Conservation (phyloP, 2,329 filamentous ascomycete species). For the Elsinoe perseae region DNA sequence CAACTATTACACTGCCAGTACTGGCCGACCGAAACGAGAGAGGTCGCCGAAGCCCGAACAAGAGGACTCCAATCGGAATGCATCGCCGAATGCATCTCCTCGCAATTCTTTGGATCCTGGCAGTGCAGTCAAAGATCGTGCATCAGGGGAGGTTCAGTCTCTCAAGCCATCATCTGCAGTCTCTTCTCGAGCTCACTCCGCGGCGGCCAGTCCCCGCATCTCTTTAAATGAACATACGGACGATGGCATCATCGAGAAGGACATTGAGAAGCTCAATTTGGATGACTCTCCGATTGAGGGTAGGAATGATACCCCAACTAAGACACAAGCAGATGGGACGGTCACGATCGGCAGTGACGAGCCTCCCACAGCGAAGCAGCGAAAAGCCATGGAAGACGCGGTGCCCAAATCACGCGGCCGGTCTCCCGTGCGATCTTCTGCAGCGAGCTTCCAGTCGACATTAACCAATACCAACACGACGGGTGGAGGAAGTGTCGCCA, state of each 20-base stretch:
- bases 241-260: conserved; percentile 28
- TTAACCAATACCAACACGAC: neutral
- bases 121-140: neutral
- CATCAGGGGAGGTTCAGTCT: neutral
- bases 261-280: conserved; percentile 25
- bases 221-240: conserved; percentile 42
- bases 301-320: conserved; percentile 9
- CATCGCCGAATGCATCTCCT: neutral
- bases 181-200: conserved; percentile 16
- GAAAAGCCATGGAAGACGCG: neutral
- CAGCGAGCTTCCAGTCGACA: neutral
- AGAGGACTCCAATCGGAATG: neutral
- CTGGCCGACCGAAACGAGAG: conserved; percentile 55
- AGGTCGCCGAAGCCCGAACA: conserved; percentile 37
- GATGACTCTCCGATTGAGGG: conserved; percentile 6
- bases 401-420: neutral
- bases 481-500: neutral
- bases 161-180: neutral
- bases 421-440: neutral
- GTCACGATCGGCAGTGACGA: neutral
- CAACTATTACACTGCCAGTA: conserved; percentile 86
- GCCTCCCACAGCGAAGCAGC: neutral
- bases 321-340: neutral
- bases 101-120: neutral
- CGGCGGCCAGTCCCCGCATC: conserved; percentile 34